phyloP scores from a whole-genome alignment of 768 basidiomycete genomes.

The Panus rudis region DNA sequence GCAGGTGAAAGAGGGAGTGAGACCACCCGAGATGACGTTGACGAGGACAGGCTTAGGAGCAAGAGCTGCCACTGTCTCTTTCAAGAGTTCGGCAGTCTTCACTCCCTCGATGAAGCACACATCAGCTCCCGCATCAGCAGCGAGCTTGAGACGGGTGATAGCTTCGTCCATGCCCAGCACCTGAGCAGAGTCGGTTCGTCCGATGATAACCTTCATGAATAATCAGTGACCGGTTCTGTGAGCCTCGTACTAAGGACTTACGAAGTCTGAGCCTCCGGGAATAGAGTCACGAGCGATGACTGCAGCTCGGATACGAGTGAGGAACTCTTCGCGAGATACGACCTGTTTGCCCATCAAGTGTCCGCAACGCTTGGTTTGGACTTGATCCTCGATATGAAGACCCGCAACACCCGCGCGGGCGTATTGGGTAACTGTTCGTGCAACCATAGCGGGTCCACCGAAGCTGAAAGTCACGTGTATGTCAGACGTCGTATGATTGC shows the following conservation, averaged over 20 bases:
- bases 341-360: constrained; percentile 79
- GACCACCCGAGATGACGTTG: constrained; percentile 73
- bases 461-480: constrained; percentile 34
- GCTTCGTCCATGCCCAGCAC: constrained; percentile 78
- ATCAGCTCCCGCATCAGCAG: constrained; percentile 68
- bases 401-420: constrained; percentile 63
- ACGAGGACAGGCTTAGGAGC: constrained; percentile 70
- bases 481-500: neutral
- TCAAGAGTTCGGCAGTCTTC: constrained; percentile 56
- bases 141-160: constrained; percentile 54
- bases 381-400: constrained; percentile 77
- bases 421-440: constrained; percentile 70
- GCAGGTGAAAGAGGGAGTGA: constrained; percentile 68
- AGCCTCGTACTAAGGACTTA: constrained; percentile 22
- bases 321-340: constrained; percentile 69
- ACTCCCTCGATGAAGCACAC: constrained; percentile 82
- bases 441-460: constrained; percentile 69
- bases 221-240: neutral
- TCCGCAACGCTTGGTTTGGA: constrained; percentile 76
- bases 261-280: constrained; percentile 70
- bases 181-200: constrained; percentile 73
- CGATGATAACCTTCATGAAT: constrained; percentile 52
- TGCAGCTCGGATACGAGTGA: constrained; percentile 70
- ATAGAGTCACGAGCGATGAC: constrained; percentile 71
- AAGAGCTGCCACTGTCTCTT: constrained; percentile 56